Percentiles rank a stretch among this genome's conserved stretches.
Conservation (phyloP, 2,329 filamentous ascomycete genomes). For the Fusarium nurragi region DNA sequence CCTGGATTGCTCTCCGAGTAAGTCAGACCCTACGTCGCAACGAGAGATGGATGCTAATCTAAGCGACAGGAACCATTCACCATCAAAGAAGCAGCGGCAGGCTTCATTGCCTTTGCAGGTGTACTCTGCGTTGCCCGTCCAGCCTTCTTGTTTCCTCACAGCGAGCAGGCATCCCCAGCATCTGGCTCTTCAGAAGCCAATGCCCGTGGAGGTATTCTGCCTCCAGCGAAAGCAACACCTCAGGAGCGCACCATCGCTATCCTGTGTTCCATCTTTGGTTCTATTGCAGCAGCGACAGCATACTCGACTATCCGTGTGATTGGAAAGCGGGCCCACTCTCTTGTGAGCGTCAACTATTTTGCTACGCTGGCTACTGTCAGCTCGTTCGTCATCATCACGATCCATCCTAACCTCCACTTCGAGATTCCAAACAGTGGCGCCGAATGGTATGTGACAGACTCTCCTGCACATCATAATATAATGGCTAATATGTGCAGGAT, state of each 20-base stretch:
- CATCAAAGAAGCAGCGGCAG: slow-evolving; percentile 73
- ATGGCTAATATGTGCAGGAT: slow-evolving; percentile 54
- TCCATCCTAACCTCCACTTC: slow-evolving; percentile 54
- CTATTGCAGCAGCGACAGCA: slow-evolving; percentile 73
- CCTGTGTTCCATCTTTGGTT: slow-evolving; percentile 72
- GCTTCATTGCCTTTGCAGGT: slow-evolving; percentile 73
- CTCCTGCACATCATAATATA: fast-evolving
- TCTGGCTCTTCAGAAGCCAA: slow-evolving; percentile 7
- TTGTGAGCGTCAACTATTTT: slow-evolving; percentile 84
- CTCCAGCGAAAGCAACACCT: slow-evolving; percentile 56
- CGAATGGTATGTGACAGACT: slow-evolving; percentile 40
- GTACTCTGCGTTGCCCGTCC: slow-evolving; percentile 81
- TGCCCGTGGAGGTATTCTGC: slow-evolving; percentile 39
- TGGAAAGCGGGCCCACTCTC: slow-evolving; percentile 76
- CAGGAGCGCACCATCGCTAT: slow-evolving; percentile 73
- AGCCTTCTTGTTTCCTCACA: slow-evolving; percentile 61
- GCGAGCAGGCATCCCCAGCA: neutral
- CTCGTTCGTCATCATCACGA: slow-evolving; percentile 66
- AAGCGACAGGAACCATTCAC: slow-evolving; percentile 73
- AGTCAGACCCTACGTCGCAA: neutral
- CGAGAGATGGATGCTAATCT: fast-evolving
- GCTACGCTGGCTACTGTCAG: slow-evolving; percentile 72
- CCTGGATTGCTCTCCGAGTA: slow-evolving; percentile 61
- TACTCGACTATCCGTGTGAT: slow-evolving; percentile 80
- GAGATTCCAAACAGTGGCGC: slow-evolving; percentile 44